Percentiles rank a stretch among this genome's conserved stretches.
Conservation (phyloP, 2,329 filamentous ascomycete species). For the Sclerotinia nivalis region DNA sequence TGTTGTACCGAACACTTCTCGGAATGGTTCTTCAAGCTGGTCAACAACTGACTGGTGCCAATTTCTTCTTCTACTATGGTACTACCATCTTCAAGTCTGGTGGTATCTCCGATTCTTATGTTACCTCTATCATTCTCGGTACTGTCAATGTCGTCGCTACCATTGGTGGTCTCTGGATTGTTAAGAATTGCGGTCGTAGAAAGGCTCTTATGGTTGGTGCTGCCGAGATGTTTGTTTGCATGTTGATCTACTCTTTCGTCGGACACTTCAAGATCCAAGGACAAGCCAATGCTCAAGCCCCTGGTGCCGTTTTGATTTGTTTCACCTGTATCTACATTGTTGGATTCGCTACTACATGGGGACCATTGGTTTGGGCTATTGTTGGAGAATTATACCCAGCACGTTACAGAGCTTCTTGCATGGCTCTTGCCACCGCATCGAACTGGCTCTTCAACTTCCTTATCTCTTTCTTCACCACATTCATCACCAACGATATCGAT, state of each 20-base stretch:
- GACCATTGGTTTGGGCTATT: slow-evolving; percentile 67
- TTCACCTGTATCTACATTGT: slow-evolving; percentile 67
- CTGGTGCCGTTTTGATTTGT: slow-evolving; percentile 63
- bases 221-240: slow-evolving; percentile 60
- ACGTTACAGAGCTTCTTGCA: slow-evolving; percentile 59
- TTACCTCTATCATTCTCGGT: slow-evolving; percentile 67
- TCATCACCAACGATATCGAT: slow-evolving; percentile 69
- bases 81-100: slow-evolving; percentile 66
- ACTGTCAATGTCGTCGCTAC: slow-evolving; percentile 69
- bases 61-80: slow-evolving; percentile 67
- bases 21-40: slow-evolving; percentile 64
- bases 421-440: slow-evolving; percentile 60
- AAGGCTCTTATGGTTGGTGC: slow-evolving; percentile 63
- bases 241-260: slow-evolving; percentile 57
- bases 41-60: slow-evolving; percentile 68
- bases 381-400: slow-evolving; percentile 67
- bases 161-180: slow-evolving; percentile 63
- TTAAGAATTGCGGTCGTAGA: slow-evolving; percentile 65
- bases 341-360: slow-evolving; percentile 69
- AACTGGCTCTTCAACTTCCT: slow-evolving; percentile 73
- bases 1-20: slow-evolving; percentile 63
- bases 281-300: slow-evolving; percentile 48
- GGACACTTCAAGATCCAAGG: slow-evolving; percentile 49
- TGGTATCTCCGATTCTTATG: slow-evolving; percentile 64
- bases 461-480: slow-evolving; percentile 75